These are phyloP conservation scores for Anisodus tanguticus DNA, from an alignment of 257 asterid species.

Conservation along the genomic window DNA sequence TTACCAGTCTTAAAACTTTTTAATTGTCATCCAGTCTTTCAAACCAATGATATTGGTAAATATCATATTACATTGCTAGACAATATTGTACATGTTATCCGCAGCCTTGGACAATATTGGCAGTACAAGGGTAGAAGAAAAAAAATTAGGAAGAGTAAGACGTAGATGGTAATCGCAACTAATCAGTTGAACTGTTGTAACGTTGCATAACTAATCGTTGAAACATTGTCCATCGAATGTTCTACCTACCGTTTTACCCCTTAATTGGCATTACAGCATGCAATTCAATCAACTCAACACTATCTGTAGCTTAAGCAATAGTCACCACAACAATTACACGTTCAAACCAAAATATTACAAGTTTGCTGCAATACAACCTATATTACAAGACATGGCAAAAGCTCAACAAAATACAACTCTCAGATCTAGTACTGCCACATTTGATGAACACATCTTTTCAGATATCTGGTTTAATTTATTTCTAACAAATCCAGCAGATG, in stretches of 20 bases:
- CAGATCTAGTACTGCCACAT: not conserved
- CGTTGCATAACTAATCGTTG: not conserved
- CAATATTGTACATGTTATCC: too few species aligned
- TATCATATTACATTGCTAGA: too few species aligned
- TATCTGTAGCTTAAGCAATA: not conserved
- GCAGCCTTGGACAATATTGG: too few species aligned
- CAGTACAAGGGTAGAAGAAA: too few species aligned
- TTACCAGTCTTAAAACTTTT: too few species aligned
- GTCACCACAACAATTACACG: not conserved
- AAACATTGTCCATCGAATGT: not conserved
- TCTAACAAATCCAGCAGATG: conserved; percentile 15
- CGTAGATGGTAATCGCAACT: too few species aligned
- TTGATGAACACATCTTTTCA: not conserved
- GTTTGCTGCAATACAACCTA: not conserved
- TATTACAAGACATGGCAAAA: not conserved
- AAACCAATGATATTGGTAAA: too few species aligned
- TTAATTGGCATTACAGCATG: not conserved
- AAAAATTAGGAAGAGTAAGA: too few species aligned
- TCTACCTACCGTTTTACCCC: not conserved
- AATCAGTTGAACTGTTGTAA: not conserved
- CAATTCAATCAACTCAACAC: not conserved
- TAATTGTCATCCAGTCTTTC: too few species aligned
- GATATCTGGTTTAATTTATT: not conserved
- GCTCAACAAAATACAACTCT: not conserved
- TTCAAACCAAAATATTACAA: not conserved